Evolutionary conservation across 305 asterid species (phyloP).

Genomic region (Fraxinus floribunda): DNA sequence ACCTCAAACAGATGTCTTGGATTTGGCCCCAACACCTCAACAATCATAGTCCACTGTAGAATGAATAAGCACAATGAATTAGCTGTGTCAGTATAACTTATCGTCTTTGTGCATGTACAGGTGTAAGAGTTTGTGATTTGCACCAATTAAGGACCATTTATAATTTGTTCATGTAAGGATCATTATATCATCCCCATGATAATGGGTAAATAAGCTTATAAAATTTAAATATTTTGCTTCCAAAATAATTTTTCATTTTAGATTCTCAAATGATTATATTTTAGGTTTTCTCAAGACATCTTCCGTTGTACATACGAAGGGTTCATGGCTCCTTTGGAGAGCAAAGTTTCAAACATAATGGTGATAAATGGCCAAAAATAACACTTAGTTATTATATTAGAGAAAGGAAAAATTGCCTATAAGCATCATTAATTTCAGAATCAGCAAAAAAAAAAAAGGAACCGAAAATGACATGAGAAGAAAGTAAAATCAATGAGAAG

Average conservation of each 20-base stretch:
- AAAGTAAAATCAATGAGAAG: not conserved
- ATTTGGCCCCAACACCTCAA: constrained; percentile 74
- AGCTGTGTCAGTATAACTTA: constrained; percentile 18
- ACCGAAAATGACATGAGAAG: not conserved
- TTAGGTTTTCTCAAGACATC: not conserved
- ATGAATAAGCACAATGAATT: constrained; percentile 26
- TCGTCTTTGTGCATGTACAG: constrained; percentile 7
- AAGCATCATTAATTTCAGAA: not conserved
- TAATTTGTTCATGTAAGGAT: constrained; percentile 11
- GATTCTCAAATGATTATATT: not conserved
- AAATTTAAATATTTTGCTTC: not conserved
- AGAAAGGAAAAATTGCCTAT: not conserved
- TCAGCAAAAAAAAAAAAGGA: not conserved
- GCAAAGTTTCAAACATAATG: not conserved
- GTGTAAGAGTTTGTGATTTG: constrained; percentile 8
- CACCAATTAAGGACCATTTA: constrained; percentile 25
- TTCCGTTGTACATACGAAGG: not conserved
- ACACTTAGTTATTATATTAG: not conserved
- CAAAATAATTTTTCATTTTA: not conserved
- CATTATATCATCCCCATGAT: not conserved
- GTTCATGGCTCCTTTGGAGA: not conserved
- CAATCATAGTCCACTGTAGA: constrained; percentile 75
- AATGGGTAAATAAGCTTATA: not conserved
- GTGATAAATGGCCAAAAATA: not conserved
- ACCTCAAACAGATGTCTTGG: constrained; percentile 89